A percentile compares a stretch with the other conserved stretches of the same genome.
Evolutionary conservation across 148 eudicot genomes (phyloP).

Genomic region (Diospyros lotus): DNA sequence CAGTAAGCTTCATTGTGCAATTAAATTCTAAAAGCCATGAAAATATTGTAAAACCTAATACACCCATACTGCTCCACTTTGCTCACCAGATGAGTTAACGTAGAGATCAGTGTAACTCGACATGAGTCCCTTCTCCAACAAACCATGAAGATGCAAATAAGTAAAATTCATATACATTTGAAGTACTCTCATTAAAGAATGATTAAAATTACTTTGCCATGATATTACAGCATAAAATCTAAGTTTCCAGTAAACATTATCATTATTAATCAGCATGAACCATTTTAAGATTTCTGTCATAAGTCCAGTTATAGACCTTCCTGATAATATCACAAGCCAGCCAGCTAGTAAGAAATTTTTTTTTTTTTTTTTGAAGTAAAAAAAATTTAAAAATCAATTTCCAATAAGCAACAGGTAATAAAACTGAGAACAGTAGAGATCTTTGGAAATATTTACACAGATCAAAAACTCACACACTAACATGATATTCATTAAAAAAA

Average conservation of each 20-base stretch:
- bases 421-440: neutral
- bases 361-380: neutral
- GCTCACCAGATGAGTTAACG: no score
- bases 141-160: no score
- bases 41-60: no score
- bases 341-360: neutral
- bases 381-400: neutral
- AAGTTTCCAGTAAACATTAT: neutral
- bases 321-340: neutral
- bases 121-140: no score
- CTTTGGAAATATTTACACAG: neutral
- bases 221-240: neutral
- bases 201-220: neutral
- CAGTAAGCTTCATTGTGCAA: no score
- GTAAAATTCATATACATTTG: no score
- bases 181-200: neutral
- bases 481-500: neutral
- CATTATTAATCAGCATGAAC: neutral
- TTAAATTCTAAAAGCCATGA: no score
- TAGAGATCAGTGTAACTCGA: no score
- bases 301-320: constrained; percentile 6
- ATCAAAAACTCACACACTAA: neutral
- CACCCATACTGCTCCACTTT: no score
- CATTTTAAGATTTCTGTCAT: neutral
- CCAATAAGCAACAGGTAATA: neutral